phyloP scores from a whole-genome alignment of 495 filamentous ascomycete genomes.

The Aspergillus campestris region DNA sequence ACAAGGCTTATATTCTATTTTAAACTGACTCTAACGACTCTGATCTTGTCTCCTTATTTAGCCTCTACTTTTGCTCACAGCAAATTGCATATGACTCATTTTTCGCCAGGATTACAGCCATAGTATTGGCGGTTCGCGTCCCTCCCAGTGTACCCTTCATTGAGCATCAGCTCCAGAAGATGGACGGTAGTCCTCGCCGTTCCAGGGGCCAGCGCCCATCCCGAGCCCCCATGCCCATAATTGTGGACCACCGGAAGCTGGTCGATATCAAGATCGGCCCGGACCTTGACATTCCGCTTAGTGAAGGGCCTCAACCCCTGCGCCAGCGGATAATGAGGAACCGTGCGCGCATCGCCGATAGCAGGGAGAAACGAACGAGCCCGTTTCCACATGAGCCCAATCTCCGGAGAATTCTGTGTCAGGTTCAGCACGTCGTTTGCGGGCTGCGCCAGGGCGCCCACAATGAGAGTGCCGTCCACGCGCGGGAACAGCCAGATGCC shows the following conservation, averaged over 20 bases:
- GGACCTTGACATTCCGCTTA: constrained; percentile 33
- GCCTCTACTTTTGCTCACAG: no score
- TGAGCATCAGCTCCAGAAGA: no score
- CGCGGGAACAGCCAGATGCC: no score
- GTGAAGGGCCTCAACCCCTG: constrained; percentile 39
- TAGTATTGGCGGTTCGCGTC: no score
- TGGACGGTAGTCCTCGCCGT: no score
- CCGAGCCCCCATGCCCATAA: constrained; percentile 42
- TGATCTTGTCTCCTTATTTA: no score
- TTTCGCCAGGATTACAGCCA: no score
- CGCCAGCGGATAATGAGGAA: constrained; percentile 35
- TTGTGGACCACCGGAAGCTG: constrained; percentile 32
- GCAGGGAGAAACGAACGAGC: constrained; percentile 37
- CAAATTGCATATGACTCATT: no score
- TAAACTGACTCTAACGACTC: no score
- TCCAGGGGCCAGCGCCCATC: constrained; percentile 40
- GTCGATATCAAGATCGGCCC: constrained; percentile 27
- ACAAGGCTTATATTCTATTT: no score
- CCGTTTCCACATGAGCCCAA: constrained; percentile 35
- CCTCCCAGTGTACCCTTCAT: no score
- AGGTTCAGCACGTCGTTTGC: constrained; percentile 33
- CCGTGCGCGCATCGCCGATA: constrained; percentile 34
- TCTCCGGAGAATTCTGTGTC: constrained; percentile 30
- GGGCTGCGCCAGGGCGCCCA: constrained; percentile 36
- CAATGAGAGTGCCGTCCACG: constrained; percentile 40